Base-by-base conservation (phyloP, 805 yeast genomes). In the Grigorovia yakushimaensis region DNA sequence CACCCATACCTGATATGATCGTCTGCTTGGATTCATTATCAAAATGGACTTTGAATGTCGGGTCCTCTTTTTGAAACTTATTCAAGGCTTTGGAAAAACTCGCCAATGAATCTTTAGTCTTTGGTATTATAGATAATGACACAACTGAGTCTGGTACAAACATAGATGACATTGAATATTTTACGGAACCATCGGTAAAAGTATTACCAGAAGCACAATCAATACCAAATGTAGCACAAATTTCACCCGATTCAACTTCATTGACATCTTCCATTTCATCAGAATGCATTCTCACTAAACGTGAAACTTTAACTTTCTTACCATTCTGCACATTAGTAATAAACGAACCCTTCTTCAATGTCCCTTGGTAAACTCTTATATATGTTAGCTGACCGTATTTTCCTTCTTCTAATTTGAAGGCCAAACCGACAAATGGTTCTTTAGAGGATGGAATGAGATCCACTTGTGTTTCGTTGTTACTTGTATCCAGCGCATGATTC, bases 151-250 rank as follows among this genome's bases (percentile, higher is more conserved):
- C 99, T 6, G 99, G 99, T 52, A 93, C 98, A 70, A 75, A 93
- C 98, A 93, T 93, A 5, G 97, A 88, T 48, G 94, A 81, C 98
- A 93, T 91, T 47, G 98, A 82, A 58, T 85, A 82, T 58, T 81
- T 74, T 47, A 81, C 72, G 13, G 76, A 73, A 47, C 93, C 95
- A 55, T 87, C 95, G 42, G 95, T 83, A 68, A 93, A 93, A 13
- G 98, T 88, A 63, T 93, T 98, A 62, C 99, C 99, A 13, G 98
- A 93, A 10, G 98, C 82, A 76, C 99, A 93, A 67, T 93, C 98
- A 57, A 93, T 86, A 70, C 99, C 99, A 60, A 93, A 93, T 49
- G 98, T 91, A 47, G 99, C 99, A 73, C 99, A 93, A 59, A 93
- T 93, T 72, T 93, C 98, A 66, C 99, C 99, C 27, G 98, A 91